phyloP scores from a whole-genome alignment of 2,329 filamentous ascomycete genomes.

The Malbranchea zuffiana region DNA sequence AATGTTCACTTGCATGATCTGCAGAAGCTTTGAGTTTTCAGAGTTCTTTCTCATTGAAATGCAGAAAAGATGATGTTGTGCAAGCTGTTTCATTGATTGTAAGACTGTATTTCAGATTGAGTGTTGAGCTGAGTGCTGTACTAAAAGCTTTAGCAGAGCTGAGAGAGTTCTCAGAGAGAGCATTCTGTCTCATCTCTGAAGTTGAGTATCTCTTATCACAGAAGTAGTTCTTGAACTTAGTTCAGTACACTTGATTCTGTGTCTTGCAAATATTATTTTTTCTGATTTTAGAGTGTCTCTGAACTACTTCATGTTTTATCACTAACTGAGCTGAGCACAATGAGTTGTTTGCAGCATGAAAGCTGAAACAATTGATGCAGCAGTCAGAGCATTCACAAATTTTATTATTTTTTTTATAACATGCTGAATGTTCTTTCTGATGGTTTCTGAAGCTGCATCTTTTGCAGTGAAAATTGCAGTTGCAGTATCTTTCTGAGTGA shows the following conservation, averaged over 20 bases:
- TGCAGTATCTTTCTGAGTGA: slow-evolving; percentile 1
- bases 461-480: background rate
- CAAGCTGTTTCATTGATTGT: background rate
- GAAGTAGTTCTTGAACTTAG: background rate
- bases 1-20: slow-evolving; percentile 1
- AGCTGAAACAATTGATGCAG: background rate
- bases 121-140: no score
- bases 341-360: background rate
- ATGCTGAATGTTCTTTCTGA: slow-evolving; percentile 1
- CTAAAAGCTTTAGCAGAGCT: background rate
- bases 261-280: background rate
- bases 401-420: background rate
- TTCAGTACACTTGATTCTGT: background rate
- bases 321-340: background rate
- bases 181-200: background rate
- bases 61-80: background rate
- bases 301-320: background rate
- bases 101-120: background rate
- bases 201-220: background rate
- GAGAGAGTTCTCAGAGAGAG: background rate
- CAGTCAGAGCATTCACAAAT: background rate
- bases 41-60: no score
- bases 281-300: background rate
- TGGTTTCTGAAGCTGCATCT: background rate
- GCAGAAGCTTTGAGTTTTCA: background rate